Percentiles rank a stretch among this genome's conserved stretches.
Conservation (phyloP, 805 yeast genomes). For the Candida cerambycidarum region DNA sequence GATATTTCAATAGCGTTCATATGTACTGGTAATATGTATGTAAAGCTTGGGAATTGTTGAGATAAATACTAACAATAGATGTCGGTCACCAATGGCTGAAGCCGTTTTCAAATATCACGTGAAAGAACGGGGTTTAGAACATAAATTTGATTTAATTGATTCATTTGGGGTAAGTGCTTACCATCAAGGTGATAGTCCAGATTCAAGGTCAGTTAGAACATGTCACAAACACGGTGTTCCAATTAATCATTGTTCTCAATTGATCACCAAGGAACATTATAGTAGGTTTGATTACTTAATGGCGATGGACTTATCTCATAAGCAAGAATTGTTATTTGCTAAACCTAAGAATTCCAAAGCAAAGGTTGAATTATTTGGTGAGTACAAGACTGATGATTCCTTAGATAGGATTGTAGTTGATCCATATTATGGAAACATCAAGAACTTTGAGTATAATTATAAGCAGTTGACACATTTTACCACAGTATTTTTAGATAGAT, state of each 20-base stretch:
- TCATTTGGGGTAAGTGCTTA: conserved; percentile 88
- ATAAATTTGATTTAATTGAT: conserved; percentile 59
- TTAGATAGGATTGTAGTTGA: conserved; percentile 69
- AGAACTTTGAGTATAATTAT: conserved; percentile 81
- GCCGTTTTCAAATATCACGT: conserved; percentile 78
- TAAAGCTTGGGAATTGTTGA: conserved; percentile 11
- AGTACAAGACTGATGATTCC: conserved; percentile 60
- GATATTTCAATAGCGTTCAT: conserved; percentile 75
- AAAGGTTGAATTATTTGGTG: conserved; percentile 68
- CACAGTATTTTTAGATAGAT: conserved; percentile 57
- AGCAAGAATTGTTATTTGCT: conserved; percentile 48
- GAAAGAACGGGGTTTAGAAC: conserved; percentile 42
- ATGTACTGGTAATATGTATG: conserved; percentile 85
- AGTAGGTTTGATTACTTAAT: conserved; percentile 63
- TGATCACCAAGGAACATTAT: conserved; percentile 53
- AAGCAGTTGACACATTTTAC: conserved; percentile 74
- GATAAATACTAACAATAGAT: conserved; percentile 42
- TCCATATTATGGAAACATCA: conserved; percentile 87
- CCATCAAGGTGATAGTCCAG: conserved; percentile 84
- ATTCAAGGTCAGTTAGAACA: conserved; percentile 65
- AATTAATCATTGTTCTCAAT: conserved; percentile 73
- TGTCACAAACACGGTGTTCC: conserved; percentile 74
- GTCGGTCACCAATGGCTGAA: conserved; percentile 98
- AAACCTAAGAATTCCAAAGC: conserved; percentile 53
- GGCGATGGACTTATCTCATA: conserved; percentile 69